These are phyloP conservation scores for Ceraceosorus bombacis DNA, from an alignment of 1,284 basidiomycete species.

Conservation along the genomic window DNA sequence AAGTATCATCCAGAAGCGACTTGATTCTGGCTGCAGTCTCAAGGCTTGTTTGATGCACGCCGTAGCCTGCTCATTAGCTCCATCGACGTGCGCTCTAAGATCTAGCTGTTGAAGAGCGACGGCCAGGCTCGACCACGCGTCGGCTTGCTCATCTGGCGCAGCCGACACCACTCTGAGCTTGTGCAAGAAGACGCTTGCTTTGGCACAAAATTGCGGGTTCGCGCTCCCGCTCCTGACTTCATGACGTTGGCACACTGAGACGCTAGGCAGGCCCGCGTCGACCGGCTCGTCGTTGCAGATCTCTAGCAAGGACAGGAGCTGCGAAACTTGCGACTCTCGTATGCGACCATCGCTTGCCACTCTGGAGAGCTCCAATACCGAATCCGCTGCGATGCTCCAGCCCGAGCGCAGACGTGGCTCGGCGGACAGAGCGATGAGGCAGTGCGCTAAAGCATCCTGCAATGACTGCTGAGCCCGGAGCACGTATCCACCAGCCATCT, in stretches of 20 bases:
- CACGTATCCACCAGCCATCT: slow-evolving; percentile 64
- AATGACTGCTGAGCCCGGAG: slow-evolving; percentile 69
- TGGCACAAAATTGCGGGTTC: too few relatives aligned
- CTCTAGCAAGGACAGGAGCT: slow-evolving; percentile 2
- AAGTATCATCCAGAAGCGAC: slow-evolving; percentile 71
- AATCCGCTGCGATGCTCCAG: slow-evolving; percentile 83
- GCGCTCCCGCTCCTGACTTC: too few relatives aligned
- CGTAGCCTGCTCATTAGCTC: slow-evolving; percentile 52
- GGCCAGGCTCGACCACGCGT: slow-evolving; percentile 45
- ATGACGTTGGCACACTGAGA: slow-evolving; percentile 9
- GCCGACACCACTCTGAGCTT: slow-evolving; percentile 38
- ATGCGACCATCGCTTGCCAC: not conserved
- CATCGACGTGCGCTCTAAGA: slow-evolving; percentile 8
- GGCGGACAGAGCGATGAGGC: slow-evolving; percentile 57
- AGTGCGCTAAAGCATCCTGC: slow-evolving; percentile 57
- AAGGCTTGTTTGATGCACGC: slow-evolving; percentile 68
- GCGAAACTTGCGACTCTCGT: slow-evolving; percentile 8
- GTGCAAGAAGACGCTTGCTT: slow-evolving; percentile 25
- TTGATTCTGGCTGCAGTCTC: slow-evolving; percentile 65
- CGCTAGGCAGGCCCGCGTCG: slow-evolving; percentile 32
- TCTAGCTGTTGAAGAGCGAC: slow-evolving; percentile 25
- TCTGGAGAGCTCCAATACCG: slow-evolving; percentile 54
- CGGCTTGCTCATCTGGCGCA: slow-evolving; percentile 27
- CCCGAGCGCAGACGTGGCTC: slow-evolving; percentile 50
- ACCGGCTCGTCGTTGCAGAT: slow-evolving; percentile 5